Evolutionary conservation across 169 alveolate species (phyloP).

Genomic region (Eimeria necatrix): DNA sequence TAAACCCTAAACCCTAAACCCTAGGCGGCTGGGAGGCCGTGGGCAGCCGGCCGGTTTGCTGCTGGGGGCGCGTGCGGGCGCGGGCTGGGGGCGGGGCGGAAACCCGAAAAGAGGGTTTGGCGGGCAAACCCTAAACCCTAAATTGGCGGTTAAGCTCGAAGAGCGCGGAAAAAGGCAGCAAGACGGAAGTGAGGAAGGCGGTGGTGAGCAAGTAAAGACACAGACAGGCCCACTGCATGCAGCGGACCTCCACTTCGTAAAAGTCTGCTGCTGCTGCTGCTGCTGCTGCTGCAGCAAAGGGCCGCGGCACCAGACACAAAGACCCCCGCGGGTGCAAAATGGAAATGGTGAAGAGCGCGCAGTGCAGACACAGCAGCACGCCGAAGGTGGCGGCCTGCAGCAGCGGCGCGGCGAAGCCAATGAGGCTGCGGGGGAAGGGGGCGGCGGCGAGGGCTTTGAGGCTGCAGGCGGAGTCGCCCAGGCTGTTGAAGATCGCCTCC

Average conservation of each 20-base stretch:
- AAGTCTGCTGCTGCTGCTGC: too few relatives aligned
- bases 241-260: too few relatives aligned
- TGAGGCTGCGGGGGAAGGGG: neutral
- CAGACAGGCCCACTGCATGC: conserved; percentile 38
- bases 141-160: neutral
- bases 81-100: too few relatives aligned
- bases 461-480: conserved; percentile 36
- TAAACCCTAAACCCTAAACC: too few relatives aligned
- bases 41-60: too few relatives aligned
- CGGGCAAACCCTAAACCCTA: neutral
- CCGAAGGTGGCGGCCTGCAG: conserved; percentile 16
- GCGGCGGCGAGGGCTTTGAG: neutral
- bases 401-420: neutral
- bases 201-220: neutral
- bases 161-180: neutral
- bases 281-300: too few relatives aligned
- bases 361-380: conserved; percentile 24
- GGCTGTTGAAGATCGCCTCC: conserved; percentile 39
- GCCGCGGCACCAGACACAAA: conserved; percentile 23
- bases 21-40: too few relatives aligned
- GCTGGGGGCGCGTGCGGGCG: too few relatives aligned
- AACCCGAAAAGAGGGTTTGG: too few relatives aligned
- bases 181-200: neutral
- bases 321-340: conserved; percentile 8
- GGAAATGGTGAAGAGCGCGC: neutral